Conservation (phyloP, 1,139 yeast genomes). For the Tardiomyces depauwii region DNA sequence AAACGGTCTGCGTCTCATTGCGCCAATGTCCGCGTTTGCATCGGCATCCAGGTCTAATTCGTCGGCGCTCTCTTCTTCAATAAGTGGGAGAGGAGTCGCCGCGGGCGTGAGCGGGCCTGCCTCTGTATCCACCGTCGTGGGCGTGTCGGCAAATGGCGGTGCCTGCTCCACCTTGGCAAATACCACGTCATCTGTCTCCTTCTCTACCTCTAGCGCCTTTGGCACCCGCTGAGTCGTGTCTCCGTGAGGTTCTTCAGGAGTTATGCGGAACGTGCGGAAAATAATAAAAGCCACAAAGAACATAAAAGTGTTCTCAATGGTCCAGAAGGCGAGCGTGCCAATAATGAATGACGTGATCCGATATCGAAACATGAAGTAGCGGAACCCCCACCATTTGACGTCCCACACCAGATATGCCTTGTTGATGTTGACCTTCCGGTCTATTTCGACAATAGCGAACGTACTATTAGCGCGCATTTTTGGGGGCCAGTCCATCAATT, state of each 20-base stretch:
- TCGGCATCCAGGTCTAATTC: neutral
- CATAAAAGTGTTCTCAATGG: slow-evolving; percentile 20
- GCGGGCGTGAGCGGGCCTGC: neutral
- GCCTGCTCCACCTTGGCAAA: neutral
- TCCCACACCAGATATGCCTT: slow-evolving; percentile 19
- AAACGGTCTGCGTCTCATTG: no score
- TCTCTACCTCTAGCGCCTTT: neutral
- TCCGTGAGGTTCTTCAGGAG: no score
- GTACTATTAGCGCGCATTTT: neutral
- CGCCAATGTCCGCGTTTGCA: neutral
- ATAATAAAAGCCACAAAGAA: slow-evolving; percentile 3
- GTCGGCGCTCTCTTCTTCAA: neutral
- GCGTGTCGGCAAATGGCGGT: neutral
- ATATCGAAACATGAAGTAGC: slow-evolving; percentile 44
- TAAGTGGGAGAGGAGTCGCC: neutral
- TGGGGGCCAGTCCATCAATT: neutral
- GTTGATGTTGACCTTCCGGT: slow-evolving; percentile 15
- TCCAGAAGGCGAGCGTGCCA: slow-evolving; percentile 45
- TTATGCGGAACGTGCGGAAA: neutral
- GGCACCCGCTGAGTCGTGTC: no score
- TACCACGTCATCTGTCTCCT: neutral
- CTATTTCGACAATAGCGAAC: slow-evolving; percentile 17
- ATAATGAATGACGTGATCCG: slow-evolving; percentile 33
- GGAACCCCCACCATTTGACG: slow-evolving; percentile 41
- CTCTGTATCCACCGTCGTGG: neutral